Percentiles rank a stretch among this genome's conserved stretches.
These are phyloP conservation scores for Bombardia bombarda DNA, from an alignment of 495 filamentous ascomycete genomes.

Conservation along the genomic window DNA sequence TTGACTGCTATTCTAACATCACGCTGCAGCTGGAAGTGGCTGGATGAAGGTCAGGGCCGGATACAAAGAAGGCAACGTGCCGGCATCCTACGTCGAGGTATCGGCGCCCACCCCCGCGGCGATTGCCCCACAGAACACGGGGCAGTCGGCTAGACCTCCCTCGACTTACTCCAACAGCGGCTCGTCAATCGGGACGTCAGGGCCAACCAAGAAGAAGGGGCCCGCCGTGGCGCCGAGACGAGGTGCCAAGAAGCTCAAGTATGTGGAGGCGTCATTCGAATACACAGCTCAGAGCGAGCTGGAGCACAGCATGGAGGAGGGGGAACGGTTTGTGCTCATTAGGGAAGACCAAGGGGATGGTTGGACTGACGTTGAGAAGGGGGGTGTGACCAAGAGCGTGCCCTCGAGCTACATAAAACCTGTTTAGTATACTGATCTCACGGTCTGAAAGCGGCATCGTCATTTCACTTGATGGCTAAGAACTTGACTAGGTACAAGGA, in stretches of 20 bases:
- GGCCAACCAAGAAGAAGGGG: conserved; percentile 71
- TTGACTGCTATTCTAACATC: conserved; percentile 1
- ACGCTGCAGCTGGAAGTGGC: conserved; percentile 68
- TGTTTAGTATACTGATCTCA: conserved; percentile 36
- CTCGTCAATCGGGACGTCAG: conserved; percentile 51
- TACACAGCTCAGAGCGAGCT: conserved; percentile 79
- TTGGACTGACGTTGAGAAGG: conserved; percentile 93
- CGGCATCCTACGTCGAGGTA: conserved; percentile 61
- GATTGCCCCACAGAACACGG: conserved; percentile 43
- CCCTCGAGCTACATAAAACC: conserved; percentile 88
- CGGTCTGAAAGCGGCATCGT: too few relatives aligned
- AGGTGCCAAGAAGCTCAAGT: conserved; percentile 90
- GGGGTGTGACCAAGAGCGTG: conserved; percentile 83
- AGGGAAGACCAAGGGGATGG: conserved; percentile 82
- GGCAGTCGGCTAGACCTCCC: conserved; percentile 42
- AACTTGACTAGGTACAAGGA: not conserved
- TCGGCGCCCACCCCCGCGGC: conserved; percentile 27
- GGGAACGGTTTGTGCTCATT: conserved; percentile 84
- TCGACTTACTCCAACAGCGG: conserved; percentile 79
- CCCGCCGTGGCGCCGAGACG: conserved; percentile 87
- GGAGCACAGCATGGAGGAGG: conserved; percentile 85
- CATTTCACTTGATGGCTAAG: too few relatives aligned
- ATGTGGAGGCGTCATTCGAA: conserved; percentile 88
- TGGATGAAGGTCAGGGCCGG: conserved; percentile 77
- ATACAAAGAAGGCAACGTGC: conserved; percentile 72